phyloP scores from a whole-genome alignment of 1,139 yeast genomes.

The Saccharomyces pastorianus region DNA sequence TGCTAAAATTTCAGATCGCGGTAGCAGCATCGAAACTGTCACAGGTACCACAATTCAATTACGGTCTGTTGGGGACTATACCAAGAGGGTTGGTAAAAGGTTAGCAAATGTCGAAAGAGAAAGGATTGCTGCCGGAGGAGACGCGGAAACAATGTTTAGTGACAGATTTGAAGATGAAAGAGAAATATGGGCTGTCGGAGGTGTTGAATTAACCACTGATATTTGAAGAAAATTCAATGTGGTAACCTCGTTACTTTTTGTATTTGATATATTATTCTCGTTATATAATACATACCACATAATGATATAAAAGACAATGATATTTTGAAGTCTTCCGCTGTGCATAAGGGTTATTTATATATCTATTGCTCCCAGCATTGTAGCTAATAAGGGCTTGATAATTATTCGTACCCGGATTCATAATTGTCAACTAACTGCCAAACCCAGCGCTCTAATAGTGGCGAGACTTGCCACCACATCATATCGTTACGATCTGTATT shows the following conservation, averaged over 20 bases:
- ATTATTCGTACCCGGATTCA: background rate
- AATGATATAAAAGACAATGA: background rate
- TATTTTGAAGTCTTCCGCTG: background rate
- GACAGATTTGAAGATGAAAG: constrained; percentile 79
- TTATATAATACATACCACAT: constrained; percentile 10
- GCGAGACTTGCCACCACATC: constrained; percentile 1
- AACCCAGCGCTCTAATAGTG: background rate
- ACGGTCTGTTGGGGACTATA: constrained; percentile 79
- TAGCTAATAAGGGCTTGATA: background rate
- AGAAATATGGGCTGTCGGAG: constrained; percentile 86
- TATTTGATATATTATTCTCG: background rate
- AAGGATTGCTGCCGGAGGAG: constrained; percentile 85
- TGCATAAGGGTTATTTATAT: background rate
- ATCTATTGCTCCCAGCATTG: background rate
- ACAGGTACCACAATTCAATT: constrained; percentile 47
- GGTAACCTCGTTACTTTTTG: too few species aligned
- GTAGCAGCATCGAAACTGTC: constrained; percentile 33
- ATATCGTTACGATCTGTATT: background rate
- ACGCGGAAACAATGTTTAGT: constrained; percentile 73
- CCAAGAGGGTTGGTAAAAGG: constrained; percentile 77
- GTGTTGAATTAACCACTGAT: constrained; percentile 39
- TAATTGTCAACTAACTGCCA: background rate
- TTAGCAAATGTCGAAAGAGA: constrained; percentile 81
- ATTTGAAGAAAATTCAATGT: background rate
- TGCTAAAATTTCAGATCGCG: constrained; percentile 21